A percentile compares a stretch with the other conserved stretches of the same genome.
Conservation (phyloP, 352 stramenopile genomes). For the Globisporangium spiculum region DNA sequence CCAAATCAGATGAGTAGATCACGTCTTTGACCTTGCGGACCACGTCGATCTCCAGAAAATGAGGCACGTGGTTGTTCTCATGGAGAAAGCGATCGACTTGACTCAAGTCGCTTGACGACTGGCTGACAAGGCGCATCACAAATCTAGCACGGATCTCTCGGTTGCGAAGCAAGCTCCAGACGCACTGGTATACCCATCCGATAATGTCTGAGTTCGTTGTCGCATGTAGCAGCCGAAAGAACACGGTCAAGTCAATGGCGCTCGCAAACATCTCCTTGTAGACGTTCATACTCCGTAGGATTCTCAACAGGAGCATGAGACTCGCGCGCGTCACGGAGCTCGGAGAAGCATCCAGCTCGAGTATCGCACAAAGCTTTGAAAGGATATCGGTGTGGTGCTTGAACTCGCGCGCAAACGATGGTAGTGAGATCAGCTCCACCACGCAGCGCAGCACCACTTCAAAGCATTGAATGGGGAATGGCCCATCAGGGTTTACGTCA, state of each 20-base stretch:
- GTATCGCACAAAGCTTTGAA: not conserved
- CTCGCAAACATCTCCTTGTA: not conserved
- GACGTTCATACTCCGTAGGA: not conserved
- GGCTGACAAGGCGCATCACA: not conserved
- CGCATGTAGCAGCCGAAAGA: not conserved
- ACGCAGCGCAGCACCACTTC: not conserved
- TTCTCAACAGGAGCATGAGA: not conserved
- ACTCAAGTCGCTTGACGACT: not conserved
- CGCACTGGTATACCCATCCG: not conserved
- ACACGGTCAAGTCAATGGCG: not conserved
- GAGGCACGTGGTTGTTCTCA: not conserved
- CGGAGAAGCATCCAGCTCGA: not conserved
- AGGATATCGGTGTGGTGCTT: not conserved
- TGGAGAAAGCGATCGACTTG: not conserved
- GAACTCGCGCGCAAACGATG: not conserved
- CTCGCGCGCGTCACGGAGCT: not conserved
- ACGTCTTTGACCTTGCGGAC: not conserved
- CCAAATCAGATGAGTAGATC: not conserved
- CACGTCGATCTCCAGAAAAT: not conserved
- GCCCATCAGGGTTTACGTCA: not conserved
- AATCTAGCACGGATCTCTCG: not conserved
- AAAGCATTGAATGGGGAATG: not conserved
- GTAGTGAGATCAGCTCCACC: not conserved
- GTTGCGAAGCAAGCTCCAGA: not conserved
- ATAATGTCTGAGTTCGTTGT: not conserved